These are phyloP conservation scores for Diaporthe aspalathi DNA, from an alignment of 2,329 filamentous ascomycete species.

Conservation along the genomic window DNA sequence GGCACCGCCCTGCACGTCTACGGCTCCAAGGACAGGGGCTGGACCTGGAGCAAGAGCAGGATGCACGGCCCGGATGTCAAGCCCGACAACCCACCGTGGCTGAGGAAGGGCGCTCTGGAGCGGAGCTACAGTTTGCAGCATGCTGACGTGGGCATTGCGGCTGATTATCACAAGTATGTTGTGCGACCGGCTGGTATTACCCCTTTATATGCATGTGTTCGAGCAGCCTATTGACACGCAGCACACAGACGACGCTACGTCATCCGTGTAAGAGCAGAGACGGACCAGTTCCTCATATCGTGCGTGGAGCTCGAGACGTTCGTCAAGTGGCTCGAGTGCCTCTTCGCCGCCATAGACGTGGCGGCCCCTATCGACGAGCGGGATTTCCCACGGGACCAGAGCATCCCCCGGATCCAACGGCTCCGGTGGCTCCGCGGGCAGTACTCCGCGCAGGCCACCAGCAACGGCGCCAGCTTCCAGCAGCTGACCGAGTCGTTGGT, in stretches of 20 bases:
- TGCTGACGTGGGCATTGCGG: slow-evolving; percentile 79
- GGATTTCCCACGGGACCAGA: slow-evolving; percentile 70
- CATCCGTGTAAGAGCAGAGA: slow-evolving; percentile 78
- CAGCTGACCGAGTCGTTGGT: slow-evolving; percentile 41
- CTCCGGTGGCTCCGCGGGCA: slow-evolving; percentile 62
- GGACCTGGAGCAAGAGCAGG: slow-evolving; percentile 59
- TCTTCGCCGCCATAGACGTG: slow-evolving; percentile 80
- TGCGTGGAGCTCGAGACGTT: slow-evolving; percentile 74
- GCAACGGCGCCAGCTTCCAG: slow-evolving; percentile 41
- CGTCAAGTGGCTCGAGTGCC: slow-evolving; percentile 74
- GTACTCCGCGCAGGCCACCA: slow-evolving; percentile 44
- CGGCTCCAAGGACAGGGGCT: slow-evolving; percentile 67
- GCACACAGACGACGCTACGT: slow-evolving; percentile 68
- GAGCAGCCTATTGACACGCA: slow-evolving; percentile 30
- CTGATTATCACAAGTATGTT: slow-evolving; percentile 76
- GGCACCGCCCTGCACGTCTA: slow-evolving; percentile 77
- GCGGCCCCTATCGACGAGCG: slow-evolving; percentile 78
- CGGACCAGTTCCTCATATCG: slow-evolving; percentile 78
- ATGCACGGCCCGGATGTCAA: slow-evolving; percentile 61
- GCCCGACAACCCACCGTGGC: slow-evolving; percentile 63
- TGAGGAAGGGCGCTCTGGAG: slow-evolving; percentile 67
- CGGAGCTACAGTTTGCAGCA: slow-evolving; percentile 79
- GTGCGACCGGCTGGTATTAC: neutral
- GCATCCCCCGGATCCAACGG: slow-evolving; percentile 67
- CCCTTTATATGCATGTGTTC: too few relatives aligned